Conservation (phyloP, 768 basidiomycete genomes). For the Vishniacozyma victoriae region DNA sequence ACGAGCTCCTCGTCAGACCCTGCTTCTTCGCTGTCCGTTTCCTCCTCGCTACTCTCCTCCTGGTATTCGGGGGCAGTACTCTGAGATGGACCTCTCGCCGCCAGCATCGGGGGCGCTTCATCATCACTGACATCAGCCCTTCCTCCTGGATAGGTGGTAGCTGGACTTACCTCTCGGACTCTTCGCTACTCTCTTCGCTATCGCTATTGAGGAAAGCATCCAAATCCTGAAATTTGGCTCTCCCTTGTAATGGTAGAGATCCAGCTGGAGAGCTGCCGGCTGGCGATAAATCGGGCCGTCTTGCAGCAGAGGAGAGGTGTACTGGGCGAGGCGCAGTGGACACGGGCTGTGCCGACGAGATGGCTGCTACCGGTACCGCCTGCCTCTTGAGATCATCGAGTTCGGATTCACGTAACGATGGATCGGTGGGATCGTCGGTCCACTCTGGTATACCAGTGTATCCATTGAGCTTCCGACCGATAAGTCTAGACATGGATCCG, state of each 20-base stretch:
- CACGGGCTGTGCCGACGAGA: not conserved
- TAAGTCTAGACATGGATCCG: slow-evolving; percentile 64
- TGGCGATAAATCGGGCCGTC: not conserved
- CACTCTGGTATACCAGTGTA: slow-evolving; percentile 69
- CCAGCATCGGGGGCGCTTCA: too few species aligned
- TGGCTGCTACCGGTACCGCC: not conserved
- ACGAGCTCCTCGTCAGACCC: too few species aligned
- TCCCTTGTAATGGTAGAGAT: slow-evolving; percentile 5
- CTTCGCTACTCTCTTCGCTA: slow-evolving; percentile 10
- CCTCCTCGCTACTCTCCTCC: too few species aligned
- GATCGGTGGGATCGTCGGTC: slow-evolving; percentile 78
- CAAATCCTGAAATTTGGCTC: slow-evolving; percentile 40
- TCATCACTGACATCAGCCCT: too few species aligned
- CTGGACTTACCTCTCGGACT: slow-evolving; percentile 24
- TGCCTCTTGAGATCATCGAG: slow-evolving; percentile 6
- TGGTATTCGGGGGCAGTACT: too few species aligned
- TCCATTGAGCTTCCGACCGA: slow-evolving; percentile 54
- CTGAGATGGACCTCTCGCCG: too few species aligned
- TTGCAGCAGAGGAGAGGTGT: not conserved
- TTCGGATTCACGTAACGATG: slow-evolving; percentile 60
- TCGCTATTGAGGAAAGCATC: slow-evolving; percentile 41
- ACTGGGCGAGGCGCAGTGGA: not conserved
- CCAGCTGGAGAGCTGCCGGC: slow-evolving; percentile 8
- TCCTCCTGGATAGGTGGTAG: too few species aligned
- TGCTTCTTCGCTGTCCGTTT: too few species aligned